These are phyloP conservation scores for Strigomonas culicis DNA, from an alignment of 208 protist genomes.

Conservation along the genomic window DNA sequence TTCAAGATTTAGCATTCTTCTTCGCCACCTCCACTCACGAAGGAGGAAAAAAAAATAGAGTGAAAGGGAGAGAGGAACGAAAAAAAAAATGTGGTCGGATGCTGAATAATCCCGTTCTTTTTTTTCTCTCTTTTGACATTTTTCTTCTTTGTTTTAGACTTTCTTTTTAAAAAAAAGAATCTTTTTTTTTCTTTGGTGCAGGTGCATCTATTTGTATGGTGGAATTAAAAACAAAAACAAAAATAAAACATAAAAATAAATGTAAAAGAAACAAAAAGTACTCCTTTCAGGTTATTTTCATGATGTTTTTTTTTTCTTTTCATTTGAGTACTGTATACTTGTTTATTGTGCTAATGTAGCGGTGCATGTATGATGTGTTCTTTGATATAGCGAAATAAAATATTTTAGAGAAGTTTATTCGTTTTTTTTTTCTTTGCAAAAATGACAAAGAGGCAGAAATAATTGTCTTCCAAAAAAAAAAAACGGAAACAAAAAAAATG, in stretches of 20 bases:
- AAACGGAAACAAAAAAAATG: background rate
- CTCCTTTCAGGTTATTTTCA: too few relatives aligned
- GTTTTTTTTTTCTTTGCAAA: background rate
- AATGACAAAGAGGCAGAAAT: background rate
- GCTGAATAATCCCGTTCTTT: background rate
- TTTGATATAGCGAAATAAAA: too few relatives aligned
- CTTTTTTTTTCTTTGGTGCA: conserved; percentile 8
- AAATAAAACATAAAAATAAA: conserved; percentile 6
- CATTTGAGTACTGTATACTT: too few relatives aligned
- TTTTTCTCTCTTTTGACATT: conserved; percentile 10
- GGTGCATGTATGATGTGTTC: too few relatives aligned
- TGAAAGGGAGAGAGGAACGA: conserved; percentile 6
- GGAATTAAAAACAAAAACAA: conserved; percentile 14
- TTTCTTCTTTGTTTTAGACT: conserved; percentile 11
- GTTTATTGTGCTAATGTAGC: too few relatives aligned
- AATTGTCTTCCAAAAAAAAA: background rate
- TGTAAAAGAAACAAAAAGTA: background rate
- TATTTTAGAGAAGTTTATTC: background rate
- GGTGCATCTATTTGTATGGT: background rate
- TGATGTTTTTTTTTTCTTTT: too few relatives aligned
- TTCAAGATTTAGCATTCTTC: conserved; percentile 76
- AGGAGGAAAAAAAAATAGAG: background rate
- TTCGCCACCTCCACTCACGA: background rate
- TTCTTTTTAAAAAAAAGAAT: background rate
- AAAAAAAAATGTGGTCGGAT: conserved; percentile 7